Evolutionary conservation across 2,329 filamentous ascomycete species (phyloP), one percentile per base, ranked within the genome.

Genomic region (Apiospora kogelbergensis): DNA sequence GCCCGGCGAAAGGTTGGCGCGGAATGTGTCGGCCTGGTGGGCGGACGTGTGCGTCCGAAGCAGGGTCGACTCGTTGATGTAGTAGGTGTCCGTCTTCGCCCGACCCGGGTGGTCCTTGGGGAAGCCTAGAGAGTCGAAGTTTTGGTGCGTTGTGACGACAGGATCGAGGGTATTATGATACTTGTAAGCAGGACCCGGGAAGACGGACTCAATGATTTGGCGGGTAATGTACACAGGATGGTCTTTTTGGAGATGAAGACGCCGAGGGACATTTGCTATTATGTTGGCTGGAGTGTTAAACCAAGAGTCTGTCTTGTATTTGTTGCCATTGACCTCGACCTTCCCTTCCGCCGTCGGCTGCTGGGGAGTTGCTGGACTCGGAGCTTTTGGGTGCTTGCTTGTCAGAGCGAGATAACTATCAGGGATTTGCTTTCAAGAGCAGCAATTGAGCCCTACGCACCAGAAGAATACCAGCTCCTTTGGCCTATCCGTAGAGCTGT

Each of bases 121-220:
- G 78, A 99, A 98, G 60, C 95, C 95, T 9, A 99, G 85, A n/a
- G 95, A 96, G 81, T 99, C 96, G 78, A 99, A 99, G 80, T 99
- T 99, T 78, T 98, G 92, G 13, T 85, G 81, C 2, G 93, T 92
- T 42, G 91, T 90, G 30, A 98, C 96, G 48, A 98, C 90, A 0
- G 96, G 95, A 73, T 91, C 90, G 76, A 95, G 89, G 67, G 89
- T 84, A 76, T 93, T 94, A 84, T 98, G 89, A 75, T 92, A 90
- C 70, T 88, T 89, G 82, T 90, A 98, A 11, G 86, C 88, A 1
- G 92, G 89, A 3, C 79, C 78, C 0, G 93, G 90, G 78, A 98
- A 99, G 71, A 91, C 90, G 68, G 93, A 94, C 83, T 98, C 93
- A 77, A 99, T 97, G 71, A 99, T 91, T 75, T 94, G 89, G 46